These are phyloP conservation scores for Nannochloropsis gaditana DNA, from an alignment of 108 stramenopile species.

Conservation along the genomic window DNA sequence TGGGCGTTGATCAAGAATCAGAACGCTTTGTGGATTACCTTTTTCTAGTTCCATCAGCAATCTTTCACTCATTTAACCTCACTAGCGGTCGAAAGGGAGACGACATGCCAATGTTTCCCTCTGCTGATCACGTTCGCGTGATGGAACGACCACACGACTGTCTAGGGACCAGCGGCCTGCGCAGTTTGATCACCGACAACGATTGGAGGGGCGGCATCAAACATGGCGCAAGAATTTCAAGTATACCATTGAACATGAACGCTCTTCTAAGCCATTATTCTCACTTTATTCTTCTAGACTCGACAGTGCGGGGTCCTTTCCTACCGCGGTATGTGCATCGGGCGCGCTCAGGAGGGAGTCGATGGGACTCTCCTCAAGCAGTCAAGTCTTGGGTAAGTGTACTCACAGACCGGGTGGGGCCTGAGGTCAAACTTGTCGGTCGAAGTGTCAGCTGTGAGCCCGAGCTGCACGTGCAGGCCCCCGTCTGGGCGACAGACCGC, in stretches of 20 bases:
- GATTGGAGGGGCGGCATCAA: neutral
- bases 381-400: neutral
- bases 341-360: neutral
- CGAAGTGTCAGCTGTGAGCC: neutral
- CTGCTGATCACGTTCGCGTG: neutral
- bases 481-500: neutral
- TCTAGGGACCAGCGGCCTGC: neutral
- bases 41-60: neutral
- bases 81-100: neutral
- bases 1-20: neutral
- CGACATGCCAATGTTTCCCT: neutral
- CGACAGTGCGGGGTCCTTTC: neutral
- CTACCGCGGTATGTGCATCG: neutral
- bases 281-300: neutral
- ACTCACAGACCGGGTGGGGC: neutral
- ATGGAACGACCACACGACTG: neutral
- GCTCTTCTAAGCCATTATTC: neutral
- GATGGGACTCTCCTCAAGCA: neutral
- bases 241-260: neutral
- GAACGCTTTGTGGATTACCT: neutral
- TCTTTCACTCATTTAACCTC: neutral
- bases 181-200: neutral
- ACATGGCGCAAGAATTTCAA: neutral
- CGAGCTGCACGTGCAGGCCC: neutral
- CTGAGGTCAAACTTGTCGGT: neutral